Evolutionary conservation across 2,329 filamentous ascomycete genomes (phyloP).

Genomic region (Sporothrix luriei): DNA sequence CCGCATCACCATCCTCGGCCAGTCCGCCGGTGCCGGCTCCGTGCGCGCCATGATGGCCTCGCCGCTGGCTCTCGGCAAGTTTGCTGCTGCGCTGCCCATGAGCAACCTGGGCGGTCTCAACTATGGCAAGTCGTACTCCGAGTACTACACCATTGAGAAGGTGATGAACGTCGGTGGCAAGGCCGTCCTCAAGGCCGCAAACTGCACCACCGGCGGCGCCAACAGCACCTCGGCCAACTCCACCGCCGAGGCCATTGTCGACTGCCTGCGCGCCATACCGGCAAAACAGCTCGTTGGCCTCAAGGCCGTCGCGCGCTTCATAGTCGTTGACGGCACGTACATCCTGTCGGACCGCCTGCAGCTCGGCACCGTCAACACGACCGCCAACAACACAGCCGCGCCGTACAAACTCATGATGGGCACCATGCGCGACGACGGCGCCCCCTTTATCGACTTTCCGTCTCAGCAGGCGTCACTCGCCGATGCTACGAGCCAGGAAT

Average conservation of each 20-base stretch:
- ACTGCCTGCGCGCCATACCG: constrained; percentile 55
- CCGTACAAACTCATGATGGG: constrained; percentile 61
- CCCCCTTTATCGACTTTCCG: constrained; percentile 56
- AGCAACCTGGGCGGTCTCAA: constrained; percentile 50
- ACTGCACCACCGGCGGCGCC: constrained; percentile 49
- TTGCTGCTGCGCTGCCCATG: constrained; percentile 51
- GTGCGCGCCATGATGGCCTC: constrained; percentile 55
- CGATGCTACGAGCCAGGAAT: constrained; percentile 35
- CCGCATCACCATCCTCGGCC: constrained; percentile 59
- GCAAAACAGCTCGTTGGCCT: constrained; percentile 47
- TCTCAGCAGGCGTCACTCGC: constrained; percentile 35
- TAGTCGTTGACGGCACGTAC: constrained; percentile 62
- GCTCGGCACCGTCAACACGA: constrained; percentile 44
- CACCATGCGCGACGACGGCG: constrained; percentile 57
- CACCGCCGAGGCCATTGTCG: constrained; percentile 46
- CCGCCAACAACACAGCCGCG: constrained; percentile 50
- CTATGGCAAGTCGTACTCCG: constrained; percentile 61
- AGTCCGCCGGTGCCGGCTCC: constrained; percentile 57
- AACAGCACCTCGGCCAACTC: constrained; percentile 45
- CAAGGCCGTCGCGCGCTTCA: constrained; percentile 51
- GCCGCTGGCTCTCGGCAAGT: constrained; percentile 51
- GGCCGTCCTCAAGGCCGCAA: constrained; percentile 54
- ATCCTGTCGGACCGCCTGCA: constrained; percentile 52
- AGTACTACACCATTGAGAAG: constrained; percentile 59
- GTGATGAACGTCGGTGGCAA: constrained; percentile 53